Evolutionary conservation across 2,329 filamentous ascomycete genomes (phyloP).

Genomic region (Fusarium napiforme): DNA sequence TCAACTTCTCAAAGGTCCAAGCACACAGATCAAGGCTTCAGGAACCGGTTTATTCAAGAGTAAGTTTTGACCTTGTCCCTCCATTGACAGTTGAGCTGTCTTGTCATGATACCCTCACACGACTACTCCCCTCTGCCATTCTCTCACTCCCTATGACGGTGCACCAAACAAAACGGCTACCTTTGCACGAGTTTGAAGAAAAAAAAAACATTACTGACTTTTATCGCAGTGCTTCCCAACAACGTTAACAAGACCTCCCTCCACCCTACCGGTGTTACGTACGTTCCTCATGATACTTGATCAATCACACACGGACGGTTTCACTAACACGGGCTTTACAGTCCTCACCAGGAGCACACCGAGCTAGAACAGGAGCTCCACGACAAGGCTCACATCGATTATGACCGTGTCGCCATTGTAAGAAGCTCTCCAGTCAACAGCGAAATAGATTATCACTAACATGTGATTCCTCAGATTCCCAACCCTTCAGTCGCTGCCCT

Average conservation of each 20-base stretch:
- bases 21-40: constrained; percentile 52
- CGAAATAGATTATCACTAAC: constrained; percentile 18
- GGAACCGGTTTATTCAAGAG: constrained; percentile 56
- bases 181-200: constrained; percentile 10
- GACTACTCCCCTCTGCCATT: background rate
- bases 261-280: constrained; percentile 91
- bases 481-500: constrained; percentile 95
- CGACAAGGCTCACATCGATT: constrained; percentile 98
- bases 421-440: constrained; percentile 48
- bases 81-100: constrained; percentile 4
- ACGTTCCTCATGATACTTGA: constrained; percentile 57
- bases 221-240: constrained; percentile 61
- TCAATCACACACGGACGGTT: constrained; percentile 11
- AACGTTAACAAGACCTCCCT: constrained; percentile 91
- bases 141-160: constrained; percentile 1
- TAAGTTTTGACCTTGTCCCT: constrained; percentile 44
- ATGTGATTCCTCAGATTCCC: constrained; percentile 65
- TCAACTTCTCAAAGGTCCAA: constrained; percentile 54
- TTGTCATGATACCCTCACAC: constrained; percentile 26
- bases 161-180: constrained; percentile 6
- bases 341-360: constrained; percentile 88
- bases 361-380: constrained; percentile 97
- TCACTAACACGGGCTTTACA: constrained; percentile 54
- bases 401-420: constrained; percentile 97
- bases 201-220: constrained; percentile 35